Conservation (phyloP, 164 flowering plant species). For the Tetracentron sinense region DNA sequence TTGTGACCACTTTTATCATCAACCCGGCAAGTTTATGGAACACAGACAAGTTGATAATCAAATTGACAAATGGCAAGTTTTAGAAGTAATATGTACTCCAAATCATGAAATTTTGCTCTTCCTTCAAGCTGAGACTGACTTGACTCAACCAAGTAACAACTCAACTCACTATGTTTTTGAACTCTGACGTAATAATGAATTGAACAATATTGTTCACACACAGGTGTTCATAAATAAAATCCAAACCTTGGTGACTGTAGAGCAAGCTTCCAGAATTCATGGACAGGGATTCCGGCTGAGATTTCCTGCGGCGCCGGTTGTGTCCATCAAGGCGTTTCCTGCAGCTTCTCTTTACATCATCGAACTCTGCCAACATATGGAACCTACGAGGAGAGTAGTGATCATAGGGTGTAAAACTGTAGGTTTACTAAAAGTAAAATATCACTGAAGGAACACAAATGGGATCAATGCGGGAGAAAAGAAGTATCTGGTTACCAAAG, state of each 20-base stretch:
- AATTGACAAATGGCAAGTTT: neutral
- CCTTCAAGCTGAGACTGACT: neutral
- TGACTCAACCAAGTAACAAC: neutral
- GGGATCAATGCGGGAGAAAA: too few relatives aligned
- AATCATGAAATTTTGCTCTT: neutral
- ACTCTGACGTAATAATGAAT: neutral
- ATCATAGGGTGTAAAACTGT: neutral
- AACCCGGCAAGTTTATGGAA: too few relatives aligned
- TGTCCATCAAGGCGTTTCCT: conserved; percentile 85
- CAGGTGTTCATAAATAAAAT: neutral
- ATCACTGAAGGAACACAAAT: neutral
- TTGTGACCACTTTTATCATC: too few relatives aligned
- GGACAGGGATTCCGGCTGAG: conserved; percentile 56
- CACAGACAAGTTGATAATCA: too few relatives aligned
- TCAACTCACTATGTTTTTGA: neutral
- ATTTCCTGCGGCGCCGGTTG: conserved; percentile 70
- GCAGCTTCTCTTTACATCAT: conserved; percentile 76
- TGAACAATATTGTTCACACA: neutral
- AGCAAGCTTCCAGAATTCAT: conserved; percentile 38
- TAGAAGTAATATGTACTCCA: neutral
- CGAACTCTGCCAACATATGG: conserved; percentile 71
- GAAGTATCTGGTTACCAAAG: too few relatives aligned
- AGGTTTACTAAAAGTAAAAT: neutral
- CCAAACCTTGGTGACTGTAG: conserved; percentile 51
- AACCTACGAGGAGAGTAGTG: conserved; percentile 37